phyloP scores from a whole-genome alignment of 495 filamentous ascomycete genomes.

The Hypoxylon rickii region DNA sequence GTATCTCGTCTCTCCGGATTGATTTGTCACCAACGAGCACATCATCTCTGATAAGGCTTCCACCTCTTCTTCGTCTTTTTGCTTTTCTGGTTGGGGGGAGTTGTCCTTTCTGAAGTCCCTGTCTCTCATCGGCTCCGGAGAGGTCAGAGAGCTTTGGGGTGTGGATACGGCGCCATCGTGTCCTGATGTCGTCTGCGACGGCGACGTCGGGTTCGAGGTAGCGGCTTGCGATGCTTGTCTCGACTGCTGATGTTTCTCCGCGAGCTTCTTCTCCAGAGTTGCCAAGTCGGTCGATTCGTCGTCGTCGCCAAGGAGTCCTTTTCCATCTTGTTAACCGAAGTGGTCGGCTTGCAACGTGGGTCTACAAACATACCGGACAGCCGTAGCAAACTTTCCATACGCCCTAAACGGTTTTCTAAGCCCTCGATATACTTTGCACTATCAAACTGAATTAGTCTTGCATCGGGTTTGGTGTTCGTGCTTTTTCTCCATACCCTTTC shows the following conservation, averaged over 20 bases:
- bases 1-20: slow-evolving; percentile 92
- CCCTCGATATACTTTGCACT: slow-evolving; percentile 97
- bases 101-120: slow-evolving; percentile 40
- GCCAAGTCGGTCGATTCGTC: slow-evolving; percentile 88
- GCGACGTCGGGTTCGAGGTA: slow-evolving; percentile 51
- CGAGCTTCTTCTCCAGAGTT: slow-evolving; percentile 80
- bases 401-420: slow-evolving; percentile 87
- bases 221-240: slow-evolving; percentile 50
- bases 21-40: slow-evolving; percentile 98
- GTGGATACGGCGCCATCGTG: slow-evolving; percentile 58
- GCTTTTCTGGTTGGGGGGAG: slow-evolving; percentile 40
- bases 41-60: slow-evolving; percentile 97
- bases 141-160: slow-evolving; percentile 63
- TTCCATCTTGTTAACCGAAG: slow-evolving; percentile 3
- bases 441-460: slow-evolving; percentile 29
- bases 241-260: slow-evolving; percentile 61
- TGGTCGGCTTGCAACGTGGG: neutral
- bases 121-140: slow-evolving; percentile 60
- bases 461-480: neutral
- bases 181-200: slow-evolving; percentile 48
- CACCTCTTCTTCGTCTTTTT: slow-evolving; percentile 66
- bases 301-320: slow-evolving; percentile 77
- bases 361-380: slow-evolving; percentile 65
- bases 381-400: slow-evolving; percentile 90
- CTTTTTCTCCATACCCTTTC: slow-evolving; percentile 72